Evolutionary conservation across 768 basidiomycete genomes (phyloP), one percentile per base, ranked within the genome.

Genomic region (Leccinum truebloodii): DNA sequence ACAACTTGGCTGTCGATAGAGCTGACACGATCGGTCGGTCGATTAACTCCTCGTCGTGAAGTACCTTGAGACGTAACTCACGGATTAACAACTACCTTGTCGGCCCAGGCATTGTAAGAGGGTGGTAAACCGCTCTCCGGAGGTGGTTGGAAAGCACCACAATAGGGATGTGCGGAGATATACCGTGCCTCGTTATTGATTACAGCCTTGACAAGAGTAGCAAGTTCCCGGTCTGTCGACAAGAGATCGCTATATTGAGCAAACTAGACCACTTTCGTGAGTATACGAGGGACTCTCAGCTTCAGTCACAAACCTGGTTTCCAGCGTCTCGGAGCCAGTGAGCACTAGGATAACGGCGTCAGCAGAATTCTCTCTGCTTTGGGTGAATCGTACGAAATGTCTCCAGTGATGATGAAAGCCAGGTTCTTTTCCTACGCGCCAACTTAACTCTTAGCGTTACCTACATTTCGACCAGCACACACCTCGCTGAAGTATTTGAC

Each of bases 291-390:
- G 41, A 28, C 44, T 32, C 32, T 52, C 41, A 13, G n/a, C 6
- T 24, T 37, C 34, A 28, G 4, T 32, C 34, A 67, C 74, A 30
- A 57, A 86, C 88, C 75, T 90, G 89, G 69, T 92, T 92, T 26
- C 84, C 87, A 22, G 90, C 89, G 69, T 92, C 90, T 54, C 90
- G 86, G 39, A 92, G 79, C 90, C 90, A 92, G 68, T 92, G 90
- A 3, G 90, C 90, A 34, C 89, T 92, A 60, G 44, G 48, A 53
- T 52, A 44, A 59, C 4, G 46, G 46, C 41, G 39, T 70, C 35
- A 68, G 55, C 37, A 18, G 3, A 34, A 57, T 34, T 49, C n/a
- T 20, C 41, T 52, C 54, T 46, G 46, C 35, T 49, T 61, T 39
- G 54, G 56, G n/a, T 20, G 14, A 22, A 50, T 78, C 86, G 52